Percentiles rank a stretch among this genome's conserved stretches.
Evolutionary conservation across 371 early-diverging fungal genomes (phyloP).

Genomic region (Gilbertella persicaria): DNA sequence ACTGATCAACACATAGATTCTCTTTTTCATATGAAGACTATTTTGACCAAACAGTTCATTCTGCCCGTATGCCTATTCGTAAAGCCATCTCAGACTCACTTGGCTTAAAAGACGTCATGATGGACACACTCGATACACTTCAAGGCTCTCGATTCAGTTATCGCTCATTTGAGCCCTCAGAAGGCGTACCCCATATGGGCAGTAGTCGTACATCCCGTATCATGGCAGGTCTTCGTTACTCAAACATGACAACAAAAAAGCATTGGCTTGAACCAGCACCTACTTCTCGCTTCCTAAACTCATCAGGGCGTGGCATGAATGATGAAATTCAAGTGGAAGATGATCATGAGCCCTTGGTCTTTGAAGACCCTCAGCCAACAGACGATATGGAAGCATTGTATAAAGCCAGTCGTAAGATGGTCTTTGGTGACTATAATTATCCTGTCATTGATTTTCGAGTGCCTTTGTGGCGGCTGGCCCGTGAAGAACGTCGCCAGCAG

Average conservation of each 20-base stretch:
- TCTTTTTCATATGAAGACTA: constrained; percentile 82
- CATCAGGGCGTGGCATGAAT: constrained; percentile 36
- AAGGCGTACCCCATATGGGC: constrained; percentile 61
- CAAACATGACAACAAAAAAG: constrained; percentile 72
- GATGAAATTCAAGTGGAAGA: constrained; percentile 31
- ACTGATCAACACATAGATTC: constrained; percentile 36
- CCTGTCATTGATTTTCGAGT: constrained; percentile 53
- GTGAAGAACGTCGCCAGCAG: constrained; percentile 11
- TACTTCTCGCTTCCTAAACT: constrained; percentile 35
- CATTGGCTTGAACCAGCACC: constrained; percentile 72
- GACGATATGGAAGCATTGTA: constrained; percentile 49
- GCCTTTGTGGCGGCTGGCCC: constrained; percentile 45
- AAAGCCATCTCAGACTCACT: constrained; percentile 82
- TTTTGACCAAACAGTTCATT: constrained; percentile 56
- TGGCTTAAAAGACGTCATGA: constrained; percentile 80
- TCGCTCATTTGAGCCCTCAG: constrained; percentile 79
- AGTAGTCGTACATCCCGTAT: constrained; percentile 63
- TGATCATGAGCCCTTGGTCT: constrained; percentile 31
- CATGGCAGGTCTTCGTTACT: constrained; percentile 80
- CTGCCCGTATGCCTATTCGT: constrained; percentile 78
- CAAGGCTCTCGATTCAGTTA: constrained; percentile 79
- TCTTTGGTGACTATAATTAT: constrained; percentile 59
- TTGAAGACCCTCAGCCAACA: constrained; percentile 40
- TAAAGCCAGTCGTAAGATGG: constrained; percentile 41
- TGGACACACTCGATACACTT: constrained; percentile 80